phyloP scores from a whole-genome alignment of 2,329 filamentous ascomycete species.

The Pestalotiopsis sp. region DNA sequence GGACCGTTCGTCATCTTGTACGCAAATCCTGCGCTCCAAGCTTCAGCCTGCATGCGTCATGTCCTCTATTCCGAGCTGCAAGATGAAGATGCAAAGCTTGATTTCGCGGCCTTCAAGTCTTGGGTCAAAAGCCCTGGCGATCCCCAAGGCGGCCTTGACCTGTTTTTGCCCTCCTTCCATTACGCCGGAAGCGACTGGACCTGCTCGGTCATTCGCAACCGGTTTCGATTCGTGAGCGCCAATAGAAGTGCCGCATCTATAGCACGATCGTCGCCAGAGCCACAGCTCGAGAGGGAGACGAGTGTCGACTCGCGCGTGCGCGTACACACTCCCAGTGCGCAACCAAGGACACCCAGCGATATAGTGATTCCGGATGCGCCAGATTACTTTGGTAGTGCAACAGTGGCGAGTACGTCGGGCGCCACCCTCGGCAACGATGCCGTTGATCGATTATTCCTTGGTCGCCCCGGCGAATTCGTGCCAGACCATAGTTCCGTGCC shows the following conservation, averaged over 20 bases:
- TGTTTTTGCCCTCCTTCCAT: constrained; percentile 55
- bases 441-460: constrained; percentile 23
- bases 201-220: constrained; percentile 68
- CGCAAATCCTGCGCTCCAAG: constrained; percentile 68
- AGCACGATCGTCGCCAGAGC: constrained; percentile 43
- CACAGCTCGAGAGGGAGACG: constrained; percentile 38
- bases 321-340: constrained; percentile 38
- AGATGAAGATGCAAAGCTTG: constrained; percentile 44
- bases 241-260: constrained; percentile 41
- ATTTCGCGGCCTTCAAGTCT: constrained; percentile 67
- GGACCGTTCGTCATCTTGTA: constrained; percentile 66
- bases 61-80: constrained; percentile 53
- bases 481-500: constrained; percentile 23
- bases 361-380: constrained; percentile 28
- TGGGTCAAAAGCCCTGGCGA: constrained; percentile 67
- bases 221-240: constrained; percentile 71
- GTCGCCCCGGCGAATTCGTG: constrained; percentile 22
- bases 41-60: constrained; percentile 57
- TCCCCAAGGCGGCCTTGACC: constrained; percentile 54
- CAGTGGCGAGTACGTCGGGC: constrained; percentile 22
- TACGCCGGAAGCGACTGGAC: constrained; percentile 73
- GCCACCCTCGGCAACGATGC: constrained; percentile 24
- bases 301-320: constrained; percentile 38
- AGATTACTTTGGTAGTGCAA: constrained; percentile 33
- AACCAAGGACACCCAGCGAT: constrained; percentile 36